Conservation (phyloP, 352 stramenopile species). For the Phytophthora sp. region DNA sequence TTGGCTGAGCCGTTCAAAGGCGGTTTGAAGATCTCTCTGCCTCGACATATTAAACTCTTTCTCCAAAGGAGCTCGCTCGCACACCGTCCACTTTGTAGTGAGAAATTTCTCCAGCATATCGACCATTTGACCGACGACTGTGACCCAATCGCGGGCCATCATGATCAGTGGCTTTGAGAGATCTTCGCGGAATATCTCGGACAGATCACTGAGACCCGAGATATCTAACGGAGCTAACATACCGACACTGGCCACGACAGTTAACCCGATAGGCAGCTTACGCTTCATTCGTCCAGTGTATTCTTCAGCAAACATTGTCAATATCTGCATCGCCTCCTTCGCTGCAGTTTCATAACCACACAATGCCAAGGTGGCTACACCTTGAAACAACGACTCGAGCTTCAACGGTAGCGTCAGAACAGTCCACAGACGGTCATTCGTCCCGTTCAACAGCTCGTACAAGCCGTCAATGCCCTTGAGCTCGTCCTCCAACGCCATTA, state of each 20-base stretch:
- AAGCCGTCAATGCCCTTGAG: constrained; percentile 28
- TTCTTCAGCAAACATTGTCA: constrained; percentile 25
- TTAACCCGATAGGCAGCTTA: constrained; percentile 15
- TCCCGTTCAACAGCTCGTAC: constrained; percentile 25
- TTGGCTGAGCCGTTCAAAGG: constrained; percentile 30
- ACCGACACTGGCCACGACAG: constrained; percentile 25
- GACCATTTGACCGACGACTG: constrained; percentile 26
- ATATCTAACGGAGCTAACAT: constrained; percentile 10
- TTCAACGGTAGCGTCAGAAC: constrained; percentile 37
- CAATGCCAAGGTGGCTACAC: constrained; percentile 24
- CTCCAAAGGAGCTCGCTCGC: constrained; percentile 24
- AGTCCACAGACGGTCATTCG: constrained; percentile 16
- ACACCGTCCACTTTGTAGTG: constrained; percentile 14
- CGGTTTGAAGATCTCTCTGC: constrained; percentile 15
- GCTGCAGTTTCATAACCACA: constrained; percentile 14
- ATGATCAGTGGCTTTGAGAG: constrained; percentile 12
- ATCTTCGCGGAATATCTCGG: constrained; percentile 13
- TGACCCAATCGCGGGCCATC: constrained; percentile 22
- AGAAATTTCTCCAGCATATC: constrained; percentile 26
- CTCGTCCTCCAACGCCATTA: constrained; percentile 31
- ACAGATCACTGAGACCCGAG: constrained; percentile 4
- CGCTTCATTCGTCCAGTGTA: constrained; percentile 8
- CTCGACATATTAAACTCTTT: constrained; percentile 13
- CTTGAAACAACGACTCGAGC: constrained; percentile 35
- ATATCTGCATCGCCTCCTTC: constrained; percentile 27